These are phyloP conservation scores for Fusarium sacchari DNA, from an alignment of 2,329 filamentous ascomycete genomes.

Conservation along the genomic window DNA sequence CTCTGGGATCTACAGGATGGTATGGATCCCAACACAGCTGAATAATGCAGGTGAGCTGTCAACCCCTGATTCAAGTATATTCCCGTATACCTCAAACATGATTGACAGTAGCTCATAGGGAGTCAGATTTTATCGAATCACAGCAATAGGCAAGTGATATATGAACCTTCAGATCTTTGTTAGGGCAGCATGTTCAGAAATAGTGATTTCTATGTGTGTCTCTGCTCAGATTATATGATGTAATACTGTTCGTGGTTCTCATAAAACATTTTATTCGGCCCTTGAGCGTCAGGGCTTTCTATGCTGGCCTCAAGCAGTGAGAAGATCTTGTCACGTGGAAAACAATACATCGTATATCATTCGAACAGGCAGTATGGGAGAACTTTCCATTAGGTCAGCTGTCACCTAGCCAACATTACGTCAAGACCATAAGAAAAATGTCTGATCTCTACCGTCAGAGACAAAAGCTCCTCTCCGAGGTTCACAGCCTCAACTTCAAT, in stretches of 20 bases:
- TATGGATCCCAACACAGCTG: not conserved
- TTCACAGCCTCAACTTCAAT: too few species aligned
- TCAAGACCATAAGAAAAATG: not conserved
- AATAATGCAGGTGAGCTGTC: too few species aligned
- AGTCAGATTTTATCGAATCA: not conserved
- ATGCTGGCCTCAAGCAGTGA: fast-evolving
- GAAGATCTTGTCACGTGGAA: fast-evolving
- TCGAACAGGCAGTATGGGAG: fast-evolving
- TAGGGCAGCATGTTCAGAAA: not conserved
- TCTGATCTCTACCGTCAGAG: not conserved
- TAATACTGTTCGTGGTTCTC: fast-evolving
- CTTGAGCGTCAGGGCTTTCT: fast-evolving
- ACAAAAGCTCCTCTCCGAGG: fast-evolving
- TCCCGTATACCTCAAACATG: fast-evolving
- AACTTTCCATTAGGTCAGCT: not conserved
- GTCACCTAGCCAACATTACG: not conserved
- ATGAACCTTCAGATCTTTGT: not conserved
- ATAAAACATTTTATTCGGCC: fast-evolving
- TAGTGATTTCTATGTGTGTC: fast-evolving
- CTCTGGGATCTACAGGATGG: too few species aligned
- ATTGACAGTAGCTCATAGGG: fast-evolving
- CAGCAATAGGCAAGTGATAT: not conserved
- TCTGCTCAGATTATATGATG: too few species aligned
- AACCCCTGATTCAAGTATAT: not conserved
- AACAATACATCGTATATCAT: too few species aligned